These are phyloP conservation scores for Penicillium canescens DNA, from an alignment of 495 filamentous ascomycete genomes.

Conservation along the genomic window DNA sequence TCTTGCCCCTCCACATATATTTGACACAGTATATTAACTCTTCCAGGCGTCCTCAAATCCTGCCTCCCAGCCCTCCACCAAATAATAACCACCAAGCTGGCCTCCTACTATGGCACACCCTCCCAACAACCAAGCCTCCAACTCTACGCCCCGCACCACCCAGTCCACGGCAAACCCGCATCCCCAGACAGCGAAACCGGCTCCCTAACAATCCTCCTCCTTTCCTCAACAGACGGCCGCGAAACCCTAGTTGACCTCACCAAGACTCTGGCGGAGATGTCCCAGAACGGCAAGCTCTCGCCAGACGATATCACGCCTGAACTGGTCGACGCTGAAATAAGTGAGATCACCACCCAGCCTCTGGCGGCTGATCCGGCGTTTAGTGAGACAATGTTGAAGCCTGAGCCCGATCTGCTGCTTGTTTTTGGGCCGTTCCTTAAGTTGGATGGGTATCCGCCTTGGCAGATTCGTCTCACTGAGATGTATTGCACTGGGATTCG, in stretches of 20 bases:
- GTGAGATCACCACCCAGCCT: slow-evolving; percentile 52
- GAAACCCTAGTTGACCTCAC: slow-evolving; percentile 94
- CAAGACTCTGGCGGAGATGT: slow-evolving; percentile 91
- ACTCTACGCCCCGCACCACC: slow-evolving; percentile 73
- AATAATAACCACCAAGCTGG: slow-evolving; percentile 69
- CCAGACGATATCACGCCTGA: slow-evolving; percentile 78
- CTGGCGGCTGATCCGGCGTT: slow-evolving; percentile 15
- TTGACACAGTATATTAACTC: neutral
- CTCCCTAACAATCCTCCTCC: slow-evolving; percentile 72
- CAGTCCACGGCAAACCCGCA: slow-evolving; percentile 26
- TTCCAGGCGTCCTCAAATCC: slow-evolving; percentile 77
- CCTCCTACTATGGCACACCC: slow-evolving; percentile 73
- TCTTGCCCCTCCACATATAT: neutral
- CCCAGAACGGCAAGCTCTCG: slow-evolving; percentile 80
- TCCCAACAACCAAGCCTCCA: slow-evolving; percentile 64
- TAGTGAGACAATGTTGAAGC: slow-evolving; percentile 24
- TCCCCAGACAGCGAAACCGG: slow-evolving; percentile 36
- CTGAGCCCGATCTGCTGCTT: slow-evolving; percentile 86
- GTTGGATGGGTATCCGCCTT: slow-evolving; percentile 90
- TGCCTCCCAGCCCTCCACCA: slow-evolving; percentile 77
- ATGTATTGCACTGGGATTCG: slow-evolving; percentile 67
- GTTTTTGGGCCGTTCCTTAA: slow-evolving; percentile 80
- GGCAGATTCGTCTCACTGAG: slow-evolving; percentile 93
- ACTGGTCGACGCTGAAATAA: slow-evolving; percentile 87
- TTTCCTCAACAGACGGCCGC: slow-evolving; percentile 85